phyloP scores from a whole-genome alignment of 805 yeast species.

The Alloascoidea hylecoeti region DNA sequence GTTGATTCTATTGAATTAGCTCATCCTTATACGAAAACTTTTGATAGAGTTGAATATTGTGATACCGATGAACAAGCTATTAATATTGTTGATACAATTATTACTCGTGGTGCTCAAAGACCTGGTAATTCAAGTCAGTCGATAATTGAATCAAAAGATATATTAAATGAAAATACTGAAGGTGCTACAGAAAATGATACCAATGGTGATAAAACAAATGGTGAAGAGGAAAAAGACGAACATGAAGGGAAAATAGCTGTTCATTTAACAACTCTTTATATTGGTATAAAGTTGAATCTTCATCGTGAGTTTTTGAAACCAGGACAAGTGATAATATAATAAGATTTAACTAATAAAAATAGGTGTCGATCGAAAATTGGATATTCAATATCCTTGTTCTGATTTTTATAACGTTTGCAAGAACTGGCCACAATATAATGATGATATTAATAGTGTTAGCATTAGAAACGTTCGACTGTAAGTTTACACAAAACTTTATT shows the following conservation, averaged over 20 bases:
- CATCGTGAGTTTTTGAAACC: constrained; percentile 22
- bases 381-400: constrained; percentile 78
- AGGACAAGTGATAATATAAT: constrained; percentile 28
- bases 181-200: constrained; percentile 12
- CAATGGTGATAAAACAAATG: constrained; percentile 7
- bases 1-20: constrained; percentile 67
- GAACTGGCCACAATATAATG: constrained; percentile 54
- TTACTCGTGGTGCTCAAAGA: constrained; percentile 42
- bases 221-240: constrained; percentile 12
- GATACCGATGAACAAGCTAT: constrained; percentile 38
- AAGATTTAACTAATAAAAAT: background rate
- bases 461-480: constrained; percentile 59
- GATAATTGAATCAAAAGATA: constrained; percentile 16
- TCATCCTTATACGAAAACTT: constrained; percentile 79
- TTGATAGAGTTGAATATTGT: constrained; percentile 38
- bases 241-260: constrained; percentile 18
- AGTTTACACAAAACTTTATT: constrained; percentile 4
- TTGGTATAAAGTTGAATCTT: constrained; percentile 54
- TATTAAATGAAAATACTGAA: constrained; percentile 14
- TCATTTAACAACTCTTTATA: constrained; percentile 60
- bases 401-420: constrained; percentile 79
- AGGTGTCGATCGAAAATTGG: constrained; percentile 27
- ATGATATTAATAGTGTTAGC: constrained; percentile 40
- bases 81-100: constrained; percentile 46
- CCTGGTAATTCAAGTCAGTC: constrained; percentile 20